These are phyloP conservation scores for Beta vulgaris DNA, from an alignment of 148 eudicot species.

Conservation along the genomic window DNA sequence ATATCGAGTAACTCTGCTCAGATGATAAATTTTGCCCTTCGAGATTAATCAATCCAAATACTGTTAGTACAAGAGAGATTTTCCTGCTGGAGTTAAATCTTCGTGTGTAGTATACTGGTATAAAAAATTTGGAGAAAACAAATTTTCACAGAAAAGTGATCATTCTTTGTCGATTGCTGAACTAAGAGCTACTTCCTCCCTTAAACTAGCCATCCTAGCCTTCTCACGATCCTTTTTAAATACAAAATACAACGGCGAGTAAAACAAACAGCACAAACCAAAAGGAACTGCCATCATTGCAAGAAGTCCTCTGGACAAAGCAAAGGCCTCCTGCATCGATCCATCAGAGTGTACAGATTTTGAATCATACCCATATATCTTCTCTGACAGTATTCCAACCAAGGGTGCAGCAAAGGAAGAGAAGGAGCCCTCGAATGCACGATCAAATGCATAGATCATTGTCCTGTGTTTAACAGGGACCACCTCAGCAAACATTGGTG, in stretches of 20 bases:
- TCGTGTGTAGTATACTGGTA: background rate
- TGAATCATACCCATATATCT: slow-evolving; percentile 75
- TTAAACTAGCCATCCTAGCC: slow-evolving; percentile 57
- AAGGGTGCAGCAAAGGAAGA: slow-evolving; percentile 96
- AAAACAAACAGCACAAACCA: slow-evolving; percentile 82
- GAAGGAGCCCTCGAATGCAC: slow-evolving; percentile 86
- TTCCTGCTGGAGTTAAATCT: background rate
- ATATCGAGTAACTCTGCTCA: background rate
- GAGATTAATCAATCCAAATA: background rate
- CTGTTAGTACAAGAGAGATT: background rate
- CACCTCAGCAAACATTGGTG: slow-evolving; percentile 92
- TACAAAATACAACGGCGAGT: slow-evolving; percentile 67
- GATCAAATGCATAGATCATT: slow-evolving; percentile 94
- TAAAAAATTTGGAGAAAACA: background rate
- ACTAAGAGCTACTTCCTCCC: slow-evolving; percentile 51
- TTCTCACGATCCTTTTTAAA: slow-evolving; percentile 66
- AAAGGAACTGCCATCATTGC: slow-evolving; percentile 93
- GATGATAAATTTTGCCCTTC: background rate
- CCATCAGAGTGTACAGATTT: slow-evolving; percentile 55
- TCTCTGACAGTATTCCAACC: slow-evolving; percentile 87
- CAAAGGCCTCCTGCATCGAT: slow-evolving; percentile 64
- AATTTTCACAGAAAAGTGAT: background rate
- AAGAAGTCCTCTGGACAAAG: slow-evolving; percentile 82
- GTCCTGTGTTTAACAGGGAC: slow-evolving; percentile 86
- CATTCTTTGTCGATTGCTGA: slow-evolving; percentile 15